phyloP scores from a whole-genome alignment of 208 protist genomes.

The Zelonia costaricensis region DNA sequence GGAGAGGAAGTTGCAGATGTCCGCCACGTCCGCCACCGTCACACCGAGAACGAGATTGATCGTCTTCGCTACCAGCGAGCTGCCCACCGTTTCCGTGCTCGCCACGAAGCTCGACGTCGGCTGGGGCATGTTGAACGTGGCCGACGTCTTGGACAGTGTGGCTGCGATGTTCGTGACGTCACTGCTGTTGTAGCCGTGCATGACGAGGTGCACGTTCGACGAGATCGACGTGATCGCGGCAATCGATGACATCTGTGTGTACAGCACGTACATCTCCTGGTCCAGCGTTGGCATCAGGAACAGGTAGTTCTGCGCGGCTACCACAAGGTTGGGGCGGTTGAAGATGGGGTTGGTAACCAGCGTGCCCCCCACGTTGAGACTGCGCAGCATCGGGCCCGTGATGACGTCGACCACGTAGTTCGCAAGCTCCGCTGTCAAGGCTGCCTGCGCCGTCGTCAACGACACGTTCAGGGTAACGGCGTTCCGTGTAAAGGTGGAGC shows the following conservation, averaged over 20 bases:
- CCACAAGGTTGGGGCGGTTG: neutral
- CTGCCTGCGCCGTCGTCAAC: neutral
- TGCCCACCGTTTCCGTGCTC: neutral
- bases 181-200: slow-evolving; percentile 6
- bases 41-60: slow-evolving; percentile 11
- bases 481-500: neutral
- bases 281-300: slow-evolving; percentile 39
- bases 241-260: neutral
- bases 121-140: slow-evolving; percentile 1
- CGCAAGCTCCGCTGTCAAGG: neutral
- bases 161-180: neutral
- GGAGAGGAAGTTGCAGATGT: slow-evolving; percentile 19
- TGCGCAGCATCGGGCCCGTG: neutral
- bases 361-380: neutral
- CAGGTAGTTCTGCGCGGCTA: neutral
- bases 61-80: neutral
- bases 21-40: slow-evolving; percentile 3
- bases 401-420: slow-evolving; percentile 1
- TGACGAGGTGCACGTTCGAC: neutral
- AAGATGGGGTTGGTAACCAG: neutral
- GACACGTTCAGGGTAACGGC: neutral
- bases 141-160: slow-evolving; percentile 7
- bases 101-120: neutral
- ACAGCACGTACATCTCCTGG: slow-evolving; percentile 54
- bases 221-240: neutral